Evolutionary conservation across 169 alveolate species (phyloP), one percentile per base, ranked within the genome.

Genomic region (Plasmodium sp.): DNA sequence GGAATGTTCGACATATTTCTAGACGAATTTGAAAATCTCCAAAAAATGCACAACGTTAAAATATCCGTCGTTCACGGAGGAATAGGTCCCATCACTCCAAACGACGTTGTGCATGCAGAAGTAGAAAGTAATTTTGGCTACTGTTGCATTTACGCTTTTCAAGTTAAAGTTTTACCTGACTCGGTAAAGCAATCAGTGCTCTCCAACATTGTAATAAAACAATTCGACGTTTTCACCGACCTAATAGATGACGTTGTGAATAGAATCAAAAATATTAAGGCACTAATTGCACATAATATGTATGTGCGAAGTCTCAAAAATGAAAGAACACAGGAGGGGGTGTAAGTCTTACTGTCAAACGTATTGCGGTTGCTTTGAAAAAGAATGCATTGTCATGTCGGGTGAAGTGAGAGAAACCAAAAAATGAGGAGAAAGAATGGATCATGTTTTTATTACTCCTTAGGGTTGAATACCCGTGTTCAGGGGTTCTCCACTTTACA

Each of bases 41-140:
- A 67, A 72, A 79, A 79, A 33, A 95, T 92, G 58, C 77, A 91
- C 85, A 71, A 84, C 72, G 97, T 97, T 81, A 93, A 98, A 41
- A 95, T 97, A 36, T 96, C 97, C 2, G 96, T 97, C 31, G 98
- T 97, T 9, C 98, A 97, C 95, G 98, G 98, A 41, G 98, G 98
- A 27, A 84, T 97, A 72, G 98, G 98, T 9, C 97, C 98, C 6
- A 88, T 97, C n/a, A 94, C 96, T 5, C 98, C 98, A 27, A 95
- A 93, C 56, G 98, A 97, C 84, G 95, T 97, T 27, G 97, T 95
- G n/a, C 98, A 97, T 92, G 98, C 98, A 34, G 98, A 96, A 45
- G 97, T 97, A 51, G 98, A 97, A 92, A 96, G 95, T 92, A 86
- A 95, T 85, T 93, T 92, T 79, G 95, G 96, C 34, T 95, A 95